Evolutionary conservation across 768 basidiomycete genomes (phyloP), one percentile per base, ranked within the genome.

Genomic region (Suillus placidus): DNA sequence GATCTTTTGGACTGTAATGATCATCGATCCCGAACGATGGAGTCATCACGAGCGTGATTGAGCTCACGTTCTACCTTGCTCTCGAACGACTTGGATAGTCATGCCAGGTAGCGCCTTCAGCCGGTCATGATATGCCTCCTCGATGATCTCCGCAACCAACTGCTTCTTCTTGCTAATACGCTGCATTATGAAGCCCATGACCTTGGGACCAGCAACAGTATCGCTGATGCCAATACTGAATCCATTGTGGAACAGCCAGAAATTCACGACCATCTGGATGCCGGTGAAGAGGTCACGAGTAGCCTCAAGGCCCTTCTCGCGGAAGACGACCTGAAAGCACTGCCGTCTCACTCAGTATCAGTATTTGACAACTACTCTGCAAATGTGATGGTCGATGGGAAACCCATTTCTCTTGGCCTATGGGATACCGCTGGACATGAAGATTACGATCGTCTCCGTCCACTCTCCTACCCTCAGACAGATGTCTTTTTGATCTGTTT

Each of bases 401-500:
- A 97, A 84, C 97, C 97, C 61, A 96, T 99, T 74, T 97, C 95
- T 67, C 88, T 99, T 64, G 97, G 97, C 60, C 84, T 99, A 64
- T 99, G 97, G 97, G 97, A 99, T 86, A 99, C 97, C n/a, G 97
- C 97, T 42, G 97, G 97, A 70, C 97, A 99, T 81, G 97, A 99
- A 80, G 97, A 99, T 83, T 99, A 97, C 77, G 95, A 97, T 81
- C 91, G 97, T 52, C 91, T 99, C 71, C 90, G 97, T 71, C 97
- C 97, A 61, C 86, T 99, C 72, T 97, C 94, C 68, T 99, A 99
- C 81, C 97, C 97, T 32, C 97, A 99, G 81, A 99, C 97, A 51
- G 97, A 99, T 78, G 95, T 99, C 66, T 99, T 99, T 83, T 84
- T 99, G 80, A 96, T 99, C 77, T 99, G 97, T 79, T 99, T 99